phyloP scores from a whole-genome alignment of 139 green algal genomes.

The Diplosphaera chodatii region DNA sequence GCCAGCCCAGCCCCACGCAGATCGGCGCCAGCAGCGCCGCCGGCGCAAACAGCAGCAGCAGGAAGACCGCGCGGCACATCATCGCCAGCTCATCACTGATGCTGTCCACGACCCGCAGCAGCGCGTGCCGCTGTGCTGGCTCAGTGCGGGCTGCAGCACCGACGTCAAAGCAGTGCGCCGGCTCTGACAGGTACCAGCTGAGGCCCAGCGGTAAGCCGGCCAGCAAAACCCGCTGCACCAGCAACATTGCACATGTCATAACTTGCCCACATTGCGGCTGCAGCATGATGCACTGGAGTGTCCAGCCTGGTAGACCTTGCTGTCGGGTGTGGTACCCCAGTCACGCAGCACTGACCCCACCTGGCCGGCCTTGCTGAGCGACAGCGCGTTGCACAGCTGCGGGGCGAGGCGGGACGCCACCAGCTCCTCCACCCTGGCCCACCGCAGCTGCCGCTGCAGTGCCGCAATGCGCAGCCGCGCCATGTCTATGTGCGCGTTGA shows the following conservation, averaged over 20 bases:
- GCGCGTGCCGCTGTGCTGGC: neutral
- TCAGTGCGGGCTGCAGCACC: too few species aligned
- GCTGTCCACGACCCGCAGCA: neutral
- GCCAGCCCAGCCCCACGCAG: conserved; percentile 25
- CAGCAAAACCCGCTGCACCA: neutral
- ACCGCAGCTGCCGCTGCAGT: neutral
- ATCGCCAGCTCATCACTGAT: conserved; percentile 31
- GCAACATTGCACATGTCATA: too few species aligned
- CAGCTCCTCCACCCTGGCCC: neutral
- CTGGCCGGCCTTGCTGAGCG: neutral
- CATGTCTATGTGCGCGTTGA: neutral
- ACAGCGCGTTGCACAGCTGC: neutral
- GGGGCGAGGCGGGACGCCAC: neutral
- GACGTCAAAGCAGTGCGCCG: neutral
- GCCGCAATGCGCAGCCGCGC: neutral
- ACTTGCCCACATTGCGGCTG: too few species aligned
- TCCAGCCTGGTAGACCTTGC: too few species aligned
- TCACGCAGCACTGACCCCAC: neutral
- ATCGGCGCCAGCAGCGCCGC: conserved; percentile 35
- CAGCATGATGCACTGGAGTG: too few species aligned
- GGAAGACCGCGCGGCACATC: conserved; percentile 38
- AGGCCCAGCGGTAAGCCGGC: neutral
- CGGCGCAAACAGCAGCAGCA: conserved; percentile 62
- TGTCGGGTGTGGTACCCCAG: too few species aligned
- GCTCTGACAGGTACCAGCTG: neutral